Percentiles rank a stretch among this genome's conserved stretches.
Conservation (phyloP, 768 basidiomycete genomes). For the Imleria badia region DNA sequence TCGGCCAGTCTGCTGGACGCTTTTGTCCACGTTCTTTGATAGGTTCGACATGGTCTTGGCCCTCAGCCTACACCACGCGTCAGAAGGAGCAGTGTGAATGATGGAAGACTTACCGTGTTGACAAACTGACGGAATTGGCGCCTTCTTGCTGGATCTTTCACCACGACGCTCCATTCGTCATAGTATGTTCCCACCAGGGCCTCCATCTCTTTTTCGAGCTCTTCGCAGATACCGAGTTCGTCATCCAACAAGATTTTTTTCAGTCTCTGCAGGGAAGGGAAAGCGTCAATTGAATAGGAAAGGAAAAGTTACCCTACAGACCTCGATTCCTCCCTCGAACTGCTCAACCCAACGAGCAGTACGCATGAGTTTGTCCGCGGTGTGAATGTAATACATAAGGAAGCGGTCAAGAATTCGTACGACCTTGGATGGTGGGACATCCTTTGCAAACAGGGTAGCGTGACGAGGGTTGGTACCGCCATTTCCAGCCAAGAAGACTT, state of each 20-base stretch:
- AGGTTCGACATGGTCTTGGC: conserved; percentile 36
- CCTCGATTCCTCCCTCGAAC: conserved; percentile 67
- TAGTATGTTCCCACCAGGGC: conserved; percentile 62
- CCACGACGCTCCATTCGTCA: conserved; percentile 70
- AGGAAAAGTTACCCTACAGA: conserved; percentile 9
- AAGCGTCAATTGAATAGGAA: not conserved
- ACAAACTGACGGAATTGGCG: conserved; percentile 62
- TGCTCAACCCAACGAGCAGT: conserved; percentile 75
- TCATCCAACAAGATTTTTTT: conserved; percentile 66
- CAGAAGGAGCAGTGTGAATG: not conserved
- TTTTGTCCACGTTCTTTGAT: conserved; percentile 61
- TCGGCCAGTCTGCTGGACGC: conserved; percentile 70
- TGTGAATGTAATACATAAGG: conserved; percentile 67
- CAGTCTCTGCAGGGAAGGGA: conserved; percentile 44
- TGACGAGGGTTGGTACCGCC: conserved; percentile 64
- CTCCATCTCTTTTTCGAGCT: conserved; percentile 67
- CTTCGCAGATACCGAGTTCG: conserved; percentile 66
- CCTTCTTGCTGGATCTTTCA: conserved; percentile 49
- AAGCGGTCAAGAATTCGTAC: conserved; percentile 64
- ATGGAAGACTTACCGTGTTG: conserved; percentile 46
- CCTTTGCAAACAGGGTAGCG: conserved; percentile 62
- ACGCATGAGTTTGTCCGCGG: conserved; percentile 68
- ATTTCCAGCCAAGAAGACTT: conserved; percentile 60
- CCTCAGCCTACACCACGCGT: conserved; percentile 1
- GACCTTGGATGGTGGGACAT: conserved; percentile 66